Conservation (phyloP, 2,329 filamentous ascomycete species). For the Didymella sp. region DNA sequence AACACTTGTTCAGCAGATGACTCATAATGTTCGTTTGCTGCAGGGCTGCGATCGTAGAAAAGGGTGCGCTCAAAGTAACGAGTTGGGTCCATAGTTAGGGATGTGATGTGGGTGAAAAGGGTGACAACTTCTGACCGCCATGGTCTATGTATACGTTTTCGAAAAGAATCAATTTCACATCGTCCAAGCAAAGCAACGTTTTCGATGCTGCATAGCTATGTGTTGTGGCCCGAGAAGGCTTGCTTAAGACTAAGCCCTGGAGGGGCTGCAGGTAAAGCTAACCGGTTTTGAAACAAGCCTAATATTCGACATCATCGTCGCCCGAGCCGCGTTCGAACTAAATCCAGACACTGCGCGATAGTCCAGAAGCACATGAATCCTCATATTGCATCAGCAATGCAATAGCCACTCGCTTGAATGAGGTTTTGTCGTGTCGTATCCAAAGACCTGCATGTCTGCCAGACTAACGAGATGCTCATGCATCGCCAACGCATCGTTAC, state of each 20-base stretch:
- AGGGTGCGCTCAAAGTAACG: conserved; percentile 2
- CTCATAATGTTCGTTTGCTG: background rate
- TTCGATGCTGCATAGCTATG: background rate
- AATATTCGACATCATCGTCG: background rate
- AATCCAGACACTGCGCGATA: too few species aligned
- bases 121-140: too few species aligned
- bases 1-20: background rate
- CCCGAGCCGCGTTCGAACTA: background rate
- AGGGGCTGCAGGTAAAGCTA: background rate
- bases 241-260: too few species aligned
- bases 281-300: too few species aligned
- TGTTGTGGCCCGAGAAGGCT: background rate
- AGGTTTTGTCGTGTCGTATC: too few species aligned
- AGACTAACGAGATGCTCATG: conserved; percentile 6
- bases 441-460: background rate
- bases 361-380: too few species aligned
- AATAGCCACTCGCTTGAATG: too few species aligned
- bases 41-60: conserved; percentile 3
- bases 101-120: background rate
- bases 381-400: too few species aligned
- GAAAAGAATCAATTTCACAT: too few species aligned
- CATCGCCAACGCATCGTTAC: conserved; percentile 12
- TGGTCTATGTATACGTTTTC: too few species aligned
- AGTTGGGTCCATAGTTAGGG: background rate
- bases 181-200: too few species aligned